phyloP scores from a whole-genome alignment of 2,329 filamentous ascomycete species.

The Trichoderma semiorbis region DNA sequence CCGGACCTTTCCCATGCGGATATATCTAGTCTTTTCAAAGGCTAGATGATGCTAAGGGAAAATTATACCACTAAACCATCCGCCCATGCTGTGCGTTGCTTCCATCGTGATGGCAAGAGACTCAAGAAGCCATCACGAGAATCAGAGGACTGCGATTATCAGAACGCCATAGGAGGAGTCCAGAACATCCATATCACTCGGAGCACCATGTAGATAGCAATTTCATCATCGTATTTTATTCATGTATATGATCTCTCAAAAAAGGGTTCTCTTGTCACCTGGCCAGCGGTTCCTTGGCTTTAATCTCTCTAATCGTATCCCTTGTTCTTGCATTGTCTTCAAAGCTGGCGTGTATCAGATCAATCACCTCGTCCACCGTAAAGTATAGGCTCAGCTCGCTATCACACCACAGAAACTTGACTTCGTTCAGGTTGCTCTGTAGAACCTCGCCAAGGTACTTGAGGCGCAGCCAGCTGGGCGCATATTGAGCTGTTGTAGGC shows the following conservation, averaged over 20 bases:
- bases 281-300: slow-evolving; percentile 39
- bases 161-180: not conserved
- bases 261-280: not conserved
- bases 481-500: slow-evolving; percentile 58
- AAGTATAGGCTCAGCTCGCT: slow-evolving; percentile 65
- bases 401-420: slow-evolving; percentile 62
- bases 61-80: slow-evolving; percentile 20
- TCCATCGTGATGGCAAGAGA: not conserved
- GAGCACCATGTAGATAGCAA: not conserved
- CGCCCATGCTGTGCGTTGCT: slow-evolving; percentile 1
- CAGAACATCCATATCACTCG: not conserved
- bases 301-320: slow-evolving; percentile 57
- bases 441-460: slow-evolving; percentile 63
- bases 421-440: slow-evolving; percentile 63
- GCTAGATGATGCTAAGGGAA: slow-evolving; percentile 15
- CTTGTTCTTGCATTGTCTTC: slow-evolving; percentile 59
- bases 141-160: not conserved
- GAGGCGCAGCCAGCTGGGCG: slow-evolving; percentile 59
- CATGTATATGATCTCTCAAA: not conserved
- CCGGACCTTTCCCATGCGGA: slow-evolving; percentile 20
- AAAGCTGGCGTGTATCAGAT: slow-evolving; percentile 61
- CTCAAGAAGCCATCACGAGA: not conserved
- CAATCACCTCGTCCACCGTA: slow-evolving; percentile 56
- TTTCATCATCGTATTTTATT: slow-evolving; percentile 1
- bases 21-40: not conserved